Evolutionary conservation across 805 yeast species (phyloP).

Genomic region (Tetrapisispora fleetii): DNA sequence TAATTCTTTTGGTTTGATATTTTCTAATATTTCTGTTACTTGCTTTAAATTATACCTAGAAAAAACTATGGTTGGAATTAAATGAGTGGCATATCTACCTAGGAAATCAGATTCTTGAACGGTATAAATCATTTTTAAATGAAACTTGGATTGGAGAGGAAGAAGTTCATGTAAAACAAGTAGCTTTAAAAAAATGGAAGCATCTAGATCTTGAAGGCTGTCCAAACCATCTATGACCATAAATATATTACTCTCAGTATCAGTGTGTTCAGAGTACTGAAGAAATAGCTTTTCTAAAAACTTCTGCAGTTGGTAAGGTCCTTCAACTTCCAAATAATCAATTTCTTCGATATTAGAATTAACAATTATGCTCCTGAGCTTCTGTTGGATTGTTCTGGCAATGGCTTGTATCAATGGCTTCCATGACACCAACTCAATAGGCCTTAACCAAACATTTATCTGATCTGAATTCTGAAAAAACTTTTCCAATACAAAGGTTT

Average conservation of each 20-base stretch:
- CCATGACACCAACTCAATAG: slow-evolving; percentile 26
- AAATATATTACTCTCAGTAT: slow-evolving; percentile 8
- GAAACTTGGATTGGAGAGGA: slow-evolving; percentile 8
- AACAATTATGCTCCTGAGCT: slow-evolving; percentile 11
- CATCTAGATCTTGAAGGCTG: slow-evolving; percentile 25
- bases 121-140: slow-evolving; percentile 20
- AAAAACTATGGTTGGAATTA: slow-evolving; percentile 22
- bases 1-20: slow-evolving; percentile 12
- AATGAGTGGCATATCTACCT: slow-evolving; percentile 19
- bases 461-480: slow-evolving; percentile 12
- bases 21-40: slow-evolving; percentile 14
- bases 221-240: slow-evolving; percentile 27
- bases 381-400: slow-evolving; percentile 17
- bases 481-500: slow-evolving; percentile 16
- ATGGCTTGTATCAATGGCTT: slow-evolving; percentile 26
- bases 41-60: slow-evolving; percentile 23
- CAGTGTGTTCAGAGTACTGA: slow-evolving; percentile 6
- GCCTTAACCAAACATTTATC: slow-evolving; percentile 15
- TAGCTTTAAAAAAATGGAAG: slow-evolving; percentile 19
- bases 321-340: slow-evolving; percentile 26
- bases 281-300: slow-evolving; percentile 11
- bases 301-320: slow-evolving; percentile 19
- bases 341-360: slow-evolving; percentile 6
- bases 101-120: slow-evolving; percentile 19
- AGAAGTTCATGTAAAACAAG: slow-evolving; percentile 21